phyloP scores from a whole-genome alignment of 2,329 filamentous ascomycete genomes.

The Chlorencoelia australis region DNA sequence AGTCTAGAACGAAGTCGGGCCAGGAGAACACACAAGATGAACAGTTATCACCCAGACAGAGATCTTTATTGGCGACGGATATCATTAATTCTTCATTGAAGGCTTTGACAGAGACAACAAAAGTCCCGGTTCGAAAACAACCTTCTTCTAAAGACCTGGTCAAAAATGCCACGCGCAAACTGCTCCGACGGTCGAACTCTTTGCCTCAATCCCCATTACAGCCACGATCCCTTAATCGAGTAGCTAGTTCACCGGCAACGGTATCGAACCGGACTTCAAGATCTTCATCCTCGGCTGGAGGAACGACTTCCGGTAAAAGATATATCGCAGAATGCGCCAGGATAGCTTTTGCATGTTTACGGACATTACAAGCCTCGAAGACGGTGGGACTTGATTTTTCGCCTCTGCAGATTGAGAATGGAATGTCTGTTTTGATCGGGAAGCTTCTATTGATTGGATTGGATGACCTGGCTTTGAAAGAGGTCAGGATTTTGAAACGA shows the following conservation, averaged over 20 bases:
- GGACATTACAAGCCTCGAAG: slow-evolving; percentile 42
- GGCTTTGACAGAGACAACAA: slow-evolving; percentile 56
- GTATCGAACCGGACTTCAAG: slow-evolving; percentile 34
- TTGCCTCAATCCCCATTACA: slow-evolving; percentile 52
- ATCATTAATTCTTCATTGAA: slow-evolving; percentile 64
- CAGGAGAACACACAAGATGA: slow-evolving; percentile 27
- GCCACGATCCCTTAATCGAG: slow-evolving; percentile 50
- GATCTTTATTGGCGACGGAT: slow-evolving; percentile 59
- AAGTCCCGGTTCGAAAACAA: slow-evolving; percentile 28
- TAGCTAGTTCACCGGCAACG: slow-evolving; percentile 48
- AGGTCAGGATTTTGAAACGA: slow-evolving; percentile 55
- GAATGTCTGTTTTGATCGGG: slow-evolving; percentile 58
- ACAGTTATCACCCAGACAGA: slow-evolving; percentile 46
- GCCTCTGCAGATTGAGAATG: slow-evolving; percentile 60
- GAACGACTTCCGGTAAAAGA: slow-evolving; percentile 25
- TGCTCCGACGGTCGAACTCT: slow-evolving; percentile 44
- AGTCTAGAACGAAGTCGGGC: slow-evolving; percentile 18
- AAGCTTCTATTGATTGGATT: slow-evolving; percentile 56
- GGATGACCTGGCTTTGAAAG: slow-evolving; percentile 58
- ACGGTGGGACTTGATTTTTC: slow-evolving; percentile 44
- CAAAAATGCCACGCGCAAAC: slow-evolving; percentile 32
- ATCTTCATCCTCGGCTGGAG: slow-evolving; percentile 29
- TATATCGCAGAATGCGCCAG: slow-evolving; percentile 51
- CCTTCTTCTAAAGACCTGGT: slow-evolving; percentile 26
- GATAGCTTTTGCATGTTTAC: slow-evolving; percentile 54